Conservation (phyloP, 83 land plant genomes). For the Thuja plicata region DNA sequence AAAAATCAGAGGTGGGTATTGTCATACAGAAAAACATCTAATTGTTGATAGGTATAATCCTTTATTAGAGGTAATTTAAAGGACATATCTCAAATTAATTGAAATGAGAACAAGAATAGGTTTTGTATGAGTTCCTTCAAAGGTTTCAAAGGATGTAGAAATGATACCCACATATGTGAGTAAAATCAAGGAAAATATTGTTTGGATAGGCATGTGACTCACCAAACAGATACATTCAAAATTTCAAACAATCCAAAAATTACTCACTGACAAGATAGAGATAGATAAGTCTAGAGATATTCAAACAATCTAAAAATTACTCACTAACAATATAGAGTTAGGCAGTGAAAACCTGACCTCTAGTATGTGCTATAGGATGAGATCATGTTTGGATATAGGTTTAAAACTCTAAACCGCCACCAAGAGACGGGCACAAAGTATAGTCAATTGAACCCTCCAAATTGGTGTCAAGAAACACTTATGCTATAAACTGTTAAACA, state of each 20-base stretch:
- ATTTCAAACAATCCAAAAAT: no score
- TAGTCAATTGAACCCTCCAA: not conserved
- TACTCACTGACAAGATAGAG: no score
- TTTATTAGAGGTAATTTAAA: not conserved
- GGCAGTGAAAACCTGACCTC: not conserved
- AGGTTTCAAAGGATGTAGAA: not conserved
- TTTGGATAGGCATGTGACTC: not conserved
- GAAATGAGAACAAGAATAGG: not conserved
- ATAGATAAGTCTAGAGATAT: no score
- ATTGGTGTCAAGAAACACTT: not conserved
- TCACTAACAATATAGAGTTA: not conserved
- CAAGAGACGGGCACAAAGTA: not conserved
- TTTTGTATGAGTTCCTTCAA: not conserved
- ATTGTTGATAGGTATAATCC: not conserved
- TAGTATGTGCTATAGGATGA: not conserved
- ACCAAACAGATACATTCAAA: no score
- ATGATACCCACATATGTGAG: not conserved
- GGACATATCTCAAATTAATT: not conserved
- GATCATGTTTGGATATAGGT: not conserved
- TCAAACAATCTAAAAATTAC: no score
- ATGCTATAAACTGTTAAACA: not conserved
- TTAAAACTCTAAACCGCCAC: not conserved
- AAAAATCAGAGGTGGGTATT: not conserved
- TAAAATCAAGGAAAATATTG: not conserved
- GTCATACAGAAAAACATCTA: not conserved